phyloP scores from a whole-genome alignment of 2,329 filamentous ascomycete species.

The Alternaria arborescens region DNA sequence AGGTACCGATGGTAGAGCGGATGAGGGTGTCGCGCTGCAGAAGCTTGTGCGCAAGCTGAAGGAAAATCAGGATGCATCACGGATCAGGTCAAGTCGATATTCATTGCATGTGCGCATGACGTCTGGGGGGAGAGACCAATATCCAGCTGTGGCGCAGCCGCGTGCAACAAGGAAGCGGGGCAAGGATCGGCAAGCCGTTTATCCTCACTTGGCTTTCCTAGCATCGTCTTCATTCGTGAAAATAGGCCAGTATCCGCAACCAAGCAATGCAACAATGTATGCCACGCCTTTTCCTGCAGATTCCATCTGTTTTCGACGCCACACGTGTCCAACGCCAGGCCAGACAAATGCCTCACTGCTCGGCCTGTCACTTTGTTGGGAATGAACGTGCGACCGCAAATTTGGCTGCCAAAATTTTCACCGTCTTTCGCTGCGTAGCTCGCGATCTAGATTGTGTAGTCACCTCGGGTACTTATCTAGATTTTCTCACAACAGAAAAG shows the following conservation, averaged over 20 bases:
- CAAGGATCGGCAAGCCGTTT: conserved; percentile 19
- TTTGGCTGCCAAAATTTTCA: conserved; percentile 6
- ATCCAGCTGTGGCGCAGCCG: conserved; percentile 37
- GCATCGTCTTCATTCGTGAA: conserved; percentile 25
- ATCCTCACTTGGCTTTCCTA: conserved; percentile 20
- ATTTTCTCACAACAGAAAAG: neutral
- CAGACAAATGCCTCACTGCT: conserved; percentile 2
- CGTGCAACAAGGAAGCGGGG: conserved; percentile 39
- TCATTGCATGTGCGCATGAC: conserved; percentile 39
- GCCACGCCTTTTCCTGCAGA: conserved; percentile 11
- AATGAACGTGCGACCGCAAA: neutral
- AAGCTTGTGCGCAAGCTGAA: conserved; percentile 1
- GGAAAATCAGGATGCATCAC: conserved; percentile 8
- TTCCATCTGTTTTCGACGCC: conserved; percentile 2
- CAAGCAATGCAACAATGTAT: conserved; percentile 22
- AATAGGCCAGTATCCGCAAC: conserved; percentile 6
- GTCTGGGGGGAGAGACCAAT: conserved; percentile 31
- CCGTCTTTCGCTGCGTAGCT: neutral
- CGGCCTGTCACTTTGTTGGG: neutral
- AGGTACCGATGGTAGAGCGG: neutral
- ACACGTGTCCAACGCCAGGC: neutral
- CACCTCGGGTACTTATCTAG: neutral
- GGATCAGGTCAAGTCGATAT: conserved; percentile 21
- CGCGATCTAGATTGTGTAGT: neutral
- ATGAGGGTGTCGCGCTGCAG: neutral